A percentile compares a stretch with the other conserved stretches of the same genome.
phyloP scores from a whole-genome alignment of 179 eudicot species.

The Beta lomatogona region DNA sequence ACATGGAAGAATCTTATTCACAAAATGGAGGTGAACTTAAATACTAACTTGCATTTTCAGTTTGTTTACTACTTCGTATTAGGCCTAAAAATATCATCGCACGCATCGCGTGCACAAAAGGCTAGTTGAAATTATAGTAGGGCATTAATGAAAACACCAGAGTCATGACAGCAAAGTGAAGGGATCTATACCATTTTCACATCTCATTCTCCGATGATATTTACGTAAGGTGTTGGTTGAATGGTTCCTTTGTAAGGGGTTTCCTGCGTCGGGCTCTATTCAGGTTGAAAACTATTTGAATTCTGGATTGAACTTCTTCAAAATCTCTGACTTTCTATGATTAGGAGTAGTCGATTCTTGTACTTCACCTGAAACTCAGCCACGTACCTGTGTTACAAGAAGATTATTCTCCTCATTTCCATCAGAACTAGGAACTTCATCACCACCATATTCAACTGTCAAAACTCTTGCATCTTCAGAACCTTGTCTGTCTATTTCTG shows the following conservation, averaged over 20 bases:
- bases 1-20: no score
- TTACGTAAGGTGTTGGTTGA: neutral
- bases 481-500: neutral
- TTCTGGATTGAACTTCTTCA: no score
- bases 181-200: no score
- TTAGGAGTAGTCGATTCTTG: neutral
- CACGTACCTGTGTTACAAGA: conserved; percentile 10
- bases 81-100: no score
- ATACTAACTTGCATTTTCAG: no score
- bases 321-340: no score
- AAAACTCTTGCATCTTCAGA: neutral
- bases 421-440: conserved; percentile 5
- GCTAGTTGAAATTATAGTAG: neutral
- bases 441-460: neutral
- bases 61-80: no score
- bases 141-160: neutral
- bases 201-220: neutral
- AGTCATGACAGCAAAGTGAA: neutral
- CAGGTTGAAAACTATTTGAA: neutral
- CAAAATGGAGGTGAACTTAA: no score
- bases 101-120: no score
- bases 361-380: neutral
- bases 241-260: no score
- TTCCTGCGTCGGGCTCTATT: neutral
- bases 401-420: conserved; percentile 29